Evolutionary conservation across 225 moss, liverwort and hornwort species (phyloP).

Genomic region (Thuidium tamariscinum): DNA sequence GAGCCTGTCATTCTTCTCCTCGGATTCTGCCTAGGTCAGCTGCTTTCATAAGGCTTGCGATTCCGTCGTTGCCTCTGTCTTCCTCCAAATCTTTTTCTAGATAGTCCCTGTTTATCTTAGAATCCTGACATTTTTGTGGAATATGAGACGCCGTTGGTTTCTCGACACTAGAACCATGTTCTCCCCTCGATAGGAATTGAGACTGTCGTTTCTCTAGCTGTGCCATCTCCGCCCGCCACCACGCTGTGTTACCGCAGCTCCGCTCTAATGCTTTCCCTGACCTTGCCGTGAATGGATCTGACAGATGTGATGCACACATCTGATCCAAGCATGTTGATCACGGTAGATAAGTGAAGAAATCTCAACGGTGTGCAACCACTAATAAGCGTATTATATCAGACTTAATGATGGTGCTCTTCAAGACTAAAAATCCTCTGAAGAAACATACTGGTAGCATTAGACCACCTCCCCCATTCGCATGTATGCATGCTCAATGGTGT

Average conservation of each 20-base stretch:
- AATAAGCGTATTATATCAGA: not conserved
- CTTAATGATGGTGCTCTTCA: not conserved
- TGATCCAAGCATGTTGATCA: not conserved
- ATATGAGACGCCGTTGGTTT: not conserved
- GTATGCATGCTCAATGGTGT: not conserved
- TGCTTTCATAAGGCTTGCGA: constrained; percentile 6
- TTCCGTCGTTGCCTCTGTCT: constrained; percentile 9
- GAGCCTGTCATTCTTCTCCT: constrained; percentile 4
- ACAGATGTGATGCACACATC: constrained; percentile 19
- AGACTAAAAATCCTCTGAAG: not conserved
- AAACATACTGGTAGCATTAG: not conserved
- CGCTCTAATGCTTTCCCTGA: constrained; percentile 14
- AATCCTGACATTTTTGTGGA: constrained; percentile 1
- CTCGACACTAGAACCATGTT: not conserved
- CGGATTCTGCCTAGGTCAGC: constrained; percentile 4
- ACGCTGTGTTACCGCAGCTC: constrained; percentile 14
- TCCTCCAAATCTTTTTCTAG: constrained; percentile 7
- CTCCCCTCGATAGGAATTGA: constrained; percentile 6
- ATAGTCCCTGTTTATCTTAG: not conserved
- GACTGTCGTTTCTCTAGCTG: constrained; percentile 32
- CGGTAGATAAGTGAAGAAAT: not conserved
- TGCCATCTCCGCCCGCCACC: constrained; percentile 36
- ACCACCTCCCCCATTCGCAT: not conserved
- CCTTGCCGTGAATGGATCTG: constrained; percentile 14
- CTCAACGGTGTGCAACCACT: not conserved